Evolutionary conservation across 306 rosid species (phyloP).

Genomic region (Dalbergia cochinchinensis): DNA sequence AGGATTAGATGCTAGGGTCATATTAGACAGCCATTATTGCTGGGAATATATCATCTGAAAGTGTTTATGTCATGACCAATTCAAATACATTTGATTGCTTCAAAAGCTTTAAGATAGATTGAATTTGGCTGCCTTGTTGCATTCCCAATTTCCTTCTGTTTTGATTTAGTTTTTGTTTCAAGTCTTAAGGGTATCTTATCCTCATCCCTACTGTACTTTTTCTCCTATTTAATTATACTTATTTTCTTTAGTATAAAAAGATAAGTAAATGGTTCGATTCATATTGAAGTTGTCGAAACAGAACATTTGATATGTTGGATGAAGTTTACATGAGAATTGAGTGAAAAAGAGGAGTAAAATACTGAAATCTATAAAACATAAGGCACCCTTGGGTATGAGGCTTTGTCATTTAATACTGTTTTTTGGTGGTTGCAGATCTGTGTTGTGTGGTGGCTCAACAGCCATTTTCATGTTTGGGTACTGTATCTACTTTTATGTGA

Average conservation of each 20-base stretch:
- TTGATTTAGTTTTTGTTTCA: too few species aligned
- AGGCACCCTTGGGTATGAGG: conserved; percentile 2
- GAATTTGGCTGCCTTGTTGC: background rate
- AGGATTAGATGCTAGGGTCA: conserved; percentile 1
- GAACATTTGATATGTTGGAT: background rate
- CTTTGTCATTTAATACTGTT: conserved; percentile 11
- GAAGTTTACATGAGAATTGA: conserved; percentile 3
- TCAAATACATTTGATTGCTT: background rate
- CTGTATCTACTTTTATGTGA: conserved; percentile 70
- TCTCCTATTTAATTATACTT: too few species aligned
- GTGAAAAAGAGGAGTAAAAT: background rate
- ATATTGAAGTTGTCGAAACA: background rate
- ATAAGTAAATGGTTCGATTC: background rate
- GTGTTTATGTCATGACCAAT: too few species aligned
- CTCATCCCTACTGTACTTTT: too few species aligned
- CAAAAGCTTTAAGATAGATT: conserved; percentile 9
- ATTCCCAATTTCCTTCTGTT: background rate
- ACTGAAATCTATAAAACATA: background rate
- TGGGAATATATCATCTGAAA: too few species aligned
- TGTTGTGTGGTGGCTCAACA: conserved; percentile 78
- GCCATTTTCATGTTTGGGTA: conserved; percentile 81
- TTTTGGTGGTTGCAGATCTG: conserved; percentile 71
- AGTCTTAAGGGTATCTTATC: too few species aligned
- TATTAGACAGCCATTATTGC: too few species aligned
- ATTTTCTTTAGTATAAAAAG: background rate